These are phyloP conservation scores for Paraconiothyrium brasiliense DNA, from an alignment of 2,329 filamentous ascomycete genomes.

Conservation along the genomic window DNA sequence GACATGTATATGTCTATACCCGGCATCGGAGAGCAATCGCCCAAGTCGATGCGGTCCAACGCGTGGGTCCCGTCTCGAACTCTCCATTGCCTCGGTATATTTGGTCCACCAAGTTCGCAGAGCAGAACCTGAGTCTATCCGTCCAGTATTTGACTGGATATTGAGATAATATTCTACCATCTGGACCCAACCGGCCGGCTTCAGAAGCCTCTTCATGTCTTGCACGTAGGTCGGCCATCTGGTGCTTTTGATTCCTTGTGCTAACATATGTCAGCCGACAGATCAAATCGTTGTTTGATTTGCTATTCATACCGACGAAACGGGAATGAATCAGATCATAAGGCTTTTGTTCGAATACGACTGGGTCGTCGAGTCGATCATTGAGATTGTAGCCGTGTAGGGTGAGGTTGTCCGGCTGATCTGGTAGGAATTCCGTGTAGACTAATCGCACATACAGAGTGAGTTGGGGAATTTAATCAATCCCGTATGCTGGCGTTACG, in stretches of 20 bases:
- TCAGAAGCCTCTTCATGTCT: conserved; percentile 77
- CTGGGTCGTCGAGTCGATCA: conserved; percentile 47
- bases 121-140: conserved; percentile 65
- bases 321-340: conserved; percentile 89
- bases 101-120: conserved; percentile 48
- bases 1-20: conserved; percentile 42
- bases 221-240: conserved; percentile 80
- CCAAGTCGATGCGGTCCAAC: conserved; percentile 41
- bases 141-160: conserved; percentile 85
- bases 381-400: conserved; percentile 50
- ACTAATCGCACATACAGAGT: conserved; percentile 19
- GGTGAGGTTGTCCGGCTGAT: conserved; percentile 50
- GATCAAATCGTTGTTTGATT: no score
- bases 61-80: conserved; percentile 45
- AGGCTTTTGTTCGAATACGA: conserved; percentile 68
- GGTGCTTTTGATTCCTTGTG: conserved; percentile 73
- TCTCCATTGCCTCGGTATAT: conserved; percentile 48
- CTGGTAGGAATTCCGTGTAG: conserved; percentile 44
- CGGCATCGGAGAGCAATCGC: conserved; percentile 40
- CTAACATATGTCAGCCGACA: conserved; percentile 24
- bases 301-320: conserved; percentile 59
- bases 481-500: background rate
- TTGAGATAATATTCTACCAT: conserved; percentile 89
- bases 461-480: background rate
- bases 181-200: conserved; percentile 84